phyloP scores from a whole-genome alignment of 208 protist species.

The Leishmania lainsoni region DNA sequence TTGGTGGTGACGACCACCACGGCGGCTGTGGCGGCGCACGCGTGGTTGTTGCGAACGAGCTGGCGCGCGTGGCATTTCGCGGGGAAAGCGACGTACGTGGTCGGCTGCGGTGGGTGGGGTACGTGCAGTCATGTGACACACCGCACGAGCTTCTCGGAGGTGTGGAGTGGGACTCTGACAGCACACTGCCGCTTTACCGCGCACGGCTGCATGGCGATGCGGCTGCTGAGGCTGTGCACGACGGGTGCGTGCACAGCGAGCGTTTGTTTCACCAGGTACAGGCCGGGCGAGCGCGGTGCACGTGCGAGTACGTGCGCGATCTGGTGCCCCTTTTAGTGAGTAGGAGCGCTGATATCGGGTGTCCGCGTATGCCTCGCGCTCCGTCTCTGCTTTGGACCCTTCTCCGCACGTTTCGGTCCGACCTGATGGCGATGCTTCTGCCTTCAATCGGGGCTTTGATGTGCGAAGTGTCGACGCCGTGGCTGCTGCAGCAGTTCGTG shows the following conservation, averaged over 20 bases:
- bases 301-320: constrained; percentile 47
- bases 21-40: neutral
- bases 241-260: constrained; percentile 60
- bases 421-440: constrained; percentile 29
- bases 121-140: constrained; percentile 42
- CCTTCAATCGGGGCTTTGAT: constrained; percentile 51
- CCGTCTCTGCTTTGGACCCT: constrained; percentile 48
- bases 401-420: constrained; percentile 32
- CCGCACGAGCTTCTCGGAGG: constrained; percentile 46
- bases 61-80: constrained; percentile 32
- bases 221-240: constrained; percentile 7
- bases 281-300: constrained; percentile 27
- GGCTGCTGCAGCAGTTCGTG: constrained; percentile 67
- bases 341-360: neutral
- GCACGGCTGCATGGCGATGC: neutral
- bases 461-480: constrained; percentile 49
- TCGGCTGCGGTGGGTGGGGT: constrained; percentile 62
- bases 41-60: constrained; percentile 24
- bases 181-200: constrained; percentile 20
- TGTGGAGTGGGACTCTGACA: constrained; percentile 59
- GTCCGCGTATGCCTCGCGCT: constrained; percentile 3
- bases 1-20: neutral
- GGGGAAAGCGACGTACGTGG: constrained; percentile 39
- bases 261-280: constrained; percentile 52
- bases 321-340: constrained; percentile 19